Conservation (phyloP, 305 asterid genomes). For the Fraxinus platypoda region DNA sequence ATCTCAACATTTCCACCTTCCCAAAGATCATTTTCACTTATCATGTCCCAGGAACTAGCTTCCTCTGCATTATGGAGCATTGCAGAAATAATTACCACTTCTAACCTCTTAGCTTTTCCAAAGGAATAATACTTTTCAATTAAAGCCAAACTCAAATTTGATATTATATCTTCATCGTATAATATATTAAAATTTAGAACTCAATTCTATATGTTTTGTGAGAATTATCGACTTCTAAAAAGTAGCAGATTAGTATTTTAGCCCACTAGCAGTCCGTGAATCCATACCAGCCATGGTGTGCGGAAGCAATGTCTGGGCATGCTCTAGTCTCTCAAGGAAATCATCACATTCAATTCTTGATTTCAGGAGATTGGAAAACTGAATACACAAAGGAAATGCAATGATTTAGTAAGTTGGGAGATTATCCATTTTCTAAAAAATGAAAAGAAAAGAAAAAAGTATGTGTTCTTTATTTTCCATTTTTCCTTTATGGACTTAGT, state of each 20-base stretch:
- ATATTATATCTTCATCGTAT: background rate
- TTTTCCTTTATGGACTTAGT: background rate
- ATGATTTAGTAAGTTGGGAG: conserved; percentile 20
- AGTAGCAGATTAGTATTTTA: background rate
- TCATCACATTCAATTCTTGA: conserved; percentile 79
- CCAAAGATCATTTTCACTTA: conserved; percentile 82
- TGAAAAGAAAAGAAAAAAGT: conserved; percentile 2
- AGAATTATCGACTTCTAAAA: conserved; percentile 11
- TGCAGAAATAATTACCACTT: conserved; percentile 12
- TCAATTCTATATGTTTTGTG: background rate
- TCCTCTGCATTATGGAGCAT: conserved; percentile 63
- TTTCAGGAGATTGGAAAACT: conserved; percentile 74
- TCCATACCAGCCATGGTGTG: conserved; percentile 57
- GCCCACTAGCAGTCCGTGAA: conserved; percentile 14
- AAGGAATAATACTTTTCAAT: background rate
- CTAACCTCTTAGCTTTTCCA: background rate
- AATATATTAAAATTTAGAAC: background rate
- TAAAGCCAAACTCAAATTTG: background rate
- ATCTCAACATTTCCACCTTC: conserved; percentile 62
- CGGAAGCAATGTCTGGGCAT: conserved; percentile 64
- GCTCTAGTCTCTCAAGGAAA: conserved; percentile 79
- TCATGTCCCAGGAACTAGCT: conserved; percentile 90
- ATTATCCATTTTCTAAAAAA: conserved; percentile 14
- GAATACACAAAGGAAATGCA: conserved; percentile 31
- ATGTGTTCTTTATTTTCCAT: background rate